Evolutionary conservation across 2,329 filamentous ascomycete genomes (phyloP).

Genomic region (Paraphaeosphaeria minitans): DNA sequence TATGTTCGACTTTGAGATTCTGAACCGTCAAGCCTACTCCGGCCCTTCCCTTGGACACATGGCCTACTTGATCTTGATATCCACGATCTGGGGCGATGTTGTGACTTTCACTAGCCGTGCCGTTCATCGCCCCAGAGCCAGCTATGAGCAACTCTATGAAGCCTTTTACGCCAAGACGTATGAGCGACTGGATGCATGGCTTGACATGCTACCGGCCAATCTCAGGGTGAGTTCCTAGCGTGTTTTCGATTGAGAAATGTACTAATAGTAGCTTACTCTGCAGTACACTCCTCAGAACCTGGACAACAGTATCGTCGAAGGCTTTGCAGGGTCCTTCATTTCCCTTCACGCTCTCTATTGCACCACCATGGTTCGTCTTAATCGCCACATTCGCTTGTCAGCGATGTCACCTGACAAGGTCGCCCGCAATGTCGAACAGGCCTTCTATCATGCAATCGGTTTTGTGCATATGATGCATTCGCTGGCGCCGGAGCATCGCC

Average conservation of each 20-base stretch:
- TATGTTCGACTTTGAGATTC: conserved; percentile 62
- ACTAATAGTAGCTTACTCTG: neutral
- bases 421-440: conserved; percentile 37
- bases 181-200: conserved; percentile 64
- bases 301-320: conserved; percentile 58
- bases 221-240: conserved; percentile 42
- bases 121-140: conserved; percentile 50
- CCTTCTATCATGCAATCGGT: conserved; percentile 34
- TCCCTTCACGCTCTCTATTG: conserved; percentile 71
- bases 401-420: conserved; percentile 35
- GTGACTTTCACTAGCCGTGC: conserved; percentile 64
- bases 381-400: conserved; percentile 58
- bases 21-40: conserved; percentile 41
- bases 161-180: conserved; percentile 59
- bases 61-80: conserved; percentile 66
- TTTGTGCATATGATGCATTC: conserved; percentile 43
- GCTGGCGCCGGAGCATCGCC: conserved; percentile 32
- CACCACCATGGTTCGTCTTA: conserved; percentile 66
- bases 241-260: neutral
- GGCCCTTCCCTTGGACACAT: conserved; percentile 54
- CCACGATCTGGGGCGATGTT: conserved; percentile 69
- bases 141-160: conserved; percentile 56
- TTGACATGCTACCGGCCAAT: conserved; percentile 59
- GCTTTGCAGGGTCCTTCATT: conserved; percentile 64
- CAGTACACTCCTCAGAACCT: conserved; percentile 62